Base-by-base conservation (phyloP, 2,329 filamentous ascomycete genomes). In the Colletotrichum truncatum region DNA sequence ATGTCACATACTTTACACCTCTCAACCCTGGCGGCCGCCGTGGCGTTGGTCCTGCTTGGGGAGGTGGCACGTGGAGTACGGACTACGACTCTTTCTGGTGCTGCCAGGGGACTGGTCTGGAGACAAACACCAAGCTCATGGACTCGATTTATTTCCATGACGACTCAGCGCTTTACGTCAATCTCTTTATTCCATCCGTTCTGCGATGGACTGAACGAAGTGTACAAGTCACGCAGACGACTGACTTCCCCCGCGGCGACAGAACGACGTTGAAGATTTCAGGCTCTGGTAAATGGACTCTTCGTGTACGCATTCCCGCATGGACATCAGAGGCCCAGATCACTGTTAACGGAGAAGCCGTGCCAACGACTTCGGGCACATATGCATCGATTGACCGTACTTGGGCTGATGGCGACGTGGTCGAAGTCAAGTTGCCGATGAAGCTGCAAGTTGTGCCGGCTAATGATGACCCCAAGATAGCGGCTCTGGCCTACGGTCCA, bases 21-120 rank as follows among this genome's bases (percentile, higher is more conserved):
- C 77, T 86, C 1, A 82, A 81, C 39, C 75, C 84, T 0, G 82
- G 84, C 6, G 82, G 80, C 0, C 73, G 72, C 0, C 78, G 83
- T 1, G 84, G 84, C 3, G 74, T 86, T 4, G 84, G 84, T 0
- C 84, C 84, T 21, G 83, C 82, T 0, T 84, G 81, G 84, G 84
- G 84, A 7, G 83, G 84, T 0, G 84, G 84, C 23, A 85, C 82
- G 0, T 87, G 82, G 82, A 83, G 81, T 43, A 86, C 84, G 1
- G 83, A 85, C 66, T 84, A 85, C 67, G 73, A 82, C 51, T 82
- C 81, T 0, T 84, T 85, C 71, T 86, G 84, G 84, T 86, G 84
- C 70, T 86, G 84, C 57, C 82, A 85, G 69, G 84, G 82, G 1
- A 85, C 84, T 0, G 81, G 77, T 0, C 62, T 86, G 2, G 84